Percentiles rank a stretch among this genome's conserved stretches.
These are phyloP conservation scores for Biscogniauxia marginata DNA, from an alignment of 2,329 filamentous ascomycete genomes.

Conservation along the genomic window DNA sequence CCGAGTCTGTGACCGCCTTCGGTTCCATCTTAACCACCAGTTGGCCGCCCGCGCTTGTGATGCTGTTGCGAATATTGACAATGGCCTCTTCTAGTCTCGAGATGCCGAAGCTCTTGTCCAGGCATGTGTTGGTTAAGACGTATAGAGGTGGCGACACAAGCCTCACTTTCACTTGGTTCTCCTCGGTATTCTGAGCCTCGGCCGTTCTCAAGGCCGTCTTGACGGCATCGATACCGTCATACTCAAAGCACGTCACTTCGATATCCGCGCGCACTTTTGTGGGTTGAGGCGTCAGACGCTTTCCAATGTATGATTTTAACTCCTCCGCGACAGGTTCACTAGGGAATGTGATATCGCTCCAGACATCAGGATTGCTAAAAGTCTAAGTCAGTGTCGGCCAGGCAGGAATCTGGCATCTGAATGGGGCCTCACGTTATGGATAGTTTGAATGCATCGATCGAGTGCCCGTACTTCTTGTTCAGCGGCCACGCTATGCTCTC, in stretches of 20 bases:
- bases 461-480: conserved; percentile 95
- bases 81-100: conserved; percentile 85
- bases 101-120: conserved; percentile 90
- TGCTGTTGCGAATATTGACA: conserved; percentile 77
- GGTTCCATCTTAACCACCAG: conserved; percentile 96
- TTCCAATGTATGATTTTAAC: conserved; percentile 92
- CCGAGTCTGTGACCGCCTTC: conserved; percentile 97
- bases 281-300: conserved; percentile 95
- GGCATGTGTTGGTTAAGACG: conserved; percentile 89
- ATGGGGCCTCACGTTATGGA: conserved; percentile 77
- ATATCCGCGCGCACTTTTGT: conserved; percentile 98
- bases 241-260: conserved; percentile 91
- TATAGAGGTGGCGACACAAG: conserved; percentile 97
- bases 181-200: conserved; percentile 86
- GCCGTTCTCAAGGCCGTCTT: conserved; percentile 89
- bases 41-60: conserved; percentile 73
- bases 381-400: background rate
- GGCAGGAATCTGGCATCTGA: conserved; percentile 12
- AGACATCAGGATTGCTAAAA: conserved; percentile 84
- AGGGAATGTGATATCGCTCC: conserved; percentile 89
- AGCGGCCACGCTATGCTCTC: conserved; percentile 94
- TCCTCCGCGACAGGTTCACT: conserved; percentile 83
- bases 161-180: conserved; percentile 96
- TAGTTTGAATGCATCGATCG: conserved; percentile 97
- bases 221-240: conserved; percentile 97